A percentile compares a stretch with the other conserved stretches of the same genome.
These are phyloP conservation scores for Anthracocystis walkeri DNA, from an alignment of 1,284 basidiomycete genomes.

Conservation along the genomic window DNA sequence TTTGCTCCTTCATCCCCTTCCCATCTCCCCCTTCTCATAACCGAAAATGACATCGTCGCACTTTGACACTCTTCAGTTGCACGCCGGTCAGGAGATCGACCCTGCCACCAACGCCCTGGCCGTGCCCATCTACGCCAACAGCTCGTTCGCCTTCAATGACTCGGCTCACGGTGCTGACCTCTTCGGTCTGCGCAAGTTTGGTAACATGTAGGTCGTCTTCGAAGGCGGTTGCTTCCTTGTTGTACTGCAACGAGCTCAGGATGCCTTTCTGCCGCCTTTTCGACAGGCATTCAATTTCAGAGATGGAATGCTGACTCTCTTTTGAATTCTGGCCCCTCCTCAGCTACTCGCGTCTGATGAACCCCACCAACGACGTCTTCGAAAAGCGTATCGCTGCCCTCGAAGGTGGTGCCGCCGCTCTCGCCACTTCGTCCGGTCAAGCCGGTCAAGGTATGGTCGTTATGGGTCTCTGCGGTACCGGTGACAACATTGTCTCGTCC, in stretches of 20 bases:
- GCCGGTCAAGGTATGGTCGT: constrained; percentile 83
- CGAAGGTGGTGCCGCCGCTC: constrained; percentile 83
- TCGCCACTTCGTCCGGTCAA: constrained; percentile 83
- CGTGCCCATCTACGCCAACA: constrained; percentile 78
- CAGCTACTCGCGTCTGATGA: constrained; percentile 75
- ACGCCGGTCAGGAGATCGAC: constrained; percentile 82
- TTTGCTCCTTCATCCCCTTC: constrained; percentile 1
- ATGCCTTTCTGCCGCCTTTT: background rate
- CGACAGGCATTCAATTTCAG: background rate
- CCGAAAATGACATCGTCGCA: constrained; percentile 42
- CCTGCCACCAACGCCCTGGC: constrained; percentile 80
- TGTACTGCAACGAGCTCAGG: background rate
- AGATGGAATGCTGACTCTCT: constrained; percentile 4
- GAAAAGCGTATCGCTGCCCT: constrained; percentile 85
- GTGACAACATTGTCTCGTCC: constrained; percentile 84
- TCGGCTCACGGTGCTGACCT: constrained; percentile 80
- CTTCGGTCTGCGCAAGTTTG: constrained; percentile 76
- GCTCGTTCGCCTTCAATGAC: constrained; percentile 69
- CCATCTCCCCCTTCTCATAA: background rate
- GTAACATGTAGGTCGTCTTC: constrained; percentile 73
- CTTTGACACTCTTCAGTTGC: constrained; percentile 73
- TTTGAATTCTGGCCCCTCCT: background rate
- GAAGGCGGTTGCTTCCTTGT: background rate
- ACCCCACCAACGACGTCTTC: constrained; percentile 87
- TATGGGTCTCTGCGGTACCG: constrained; percentile 75